Evolutionary conservation across 1,284 basidiomycete species (phyloP).

Genomic region (Boletus albobrunnescens): DNA sequence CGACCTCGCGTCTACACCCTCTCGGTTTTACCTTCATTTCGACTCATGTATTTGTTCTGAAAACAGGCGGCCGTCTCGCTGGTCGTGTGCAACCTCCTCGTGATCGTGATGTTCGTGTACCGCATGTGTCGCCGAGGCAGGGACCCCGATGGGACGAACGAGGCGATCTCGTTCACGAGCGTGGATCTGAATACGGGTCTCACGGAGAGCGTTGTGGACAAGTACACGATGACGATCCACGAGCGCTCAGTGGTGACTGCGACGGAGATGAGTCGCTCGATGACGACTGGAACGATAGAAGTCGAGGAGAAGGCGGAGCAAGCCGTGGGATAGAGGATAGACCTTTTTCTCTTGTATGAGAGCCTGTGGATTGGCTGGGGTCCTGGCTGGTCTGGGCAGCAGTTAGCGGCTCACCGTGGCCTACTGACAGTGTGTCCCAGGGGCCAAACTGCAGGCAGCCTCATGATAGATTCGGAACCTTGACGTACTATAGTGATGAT

Average conservation of each 20-base stretch:
- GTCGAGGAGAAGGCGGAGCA: background rate
- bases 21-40: background rate
- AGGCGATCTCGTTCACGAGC: background rate
- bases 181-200: background rate
- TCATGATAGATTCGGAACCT: too few relatives aligned
- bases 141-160: slow-evolving; percentile 8
- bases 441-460: too few relatives aligned
- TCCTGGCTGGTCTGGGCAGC: too few relatives aligned
- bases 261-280: background rate
- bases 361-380: too few relatives aligned
- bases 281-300: background rate
- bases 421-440: too few relatives aligned
- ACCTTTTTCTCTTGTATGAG: background rate
- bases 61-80: slow-evolving; percentile 19
- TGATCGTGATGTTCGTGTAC: slow-evolving; percentile 25
- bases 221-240: background rate
- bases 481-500: too few relatives aligned
- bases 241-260: background rate
- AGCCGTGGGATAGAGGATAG: background rate
- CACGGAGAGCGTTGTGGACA: background rate
- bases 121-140: slow-evolving; percentile 10
- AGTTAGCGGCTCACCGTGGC: too few relatives aligned
- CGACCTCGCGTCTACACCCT: background rate
- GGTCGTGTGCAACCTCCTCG: slow-evolving; percentile 30
- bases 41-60: background rate